These are phyloP conservation scores for Cinnamomum chago DNA, from an alignment of 164 flowering plant genomes.

Conservation along the genomic window DNA sequence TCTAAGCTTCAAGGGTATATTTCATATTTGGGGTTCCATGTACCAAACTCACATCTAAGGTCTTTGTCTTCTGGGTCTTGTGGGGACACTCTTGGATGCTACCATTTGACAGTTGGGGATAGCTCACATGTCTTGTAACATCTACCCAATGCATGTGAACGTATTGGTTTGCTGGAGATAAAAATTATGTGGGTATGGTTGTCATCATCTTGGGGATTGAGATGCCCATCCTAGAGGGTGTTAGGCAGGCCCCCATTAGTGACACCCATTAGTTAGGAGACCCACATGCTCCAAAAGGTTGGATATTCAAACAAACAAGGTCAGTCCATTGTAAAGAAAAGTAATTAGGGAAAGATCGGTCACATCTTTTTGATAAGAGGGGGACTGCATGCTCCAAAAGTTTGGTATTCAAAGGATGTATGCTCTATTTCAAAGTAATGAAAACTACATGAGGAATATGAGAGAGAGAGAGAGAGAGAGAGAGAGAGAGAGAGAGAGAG, in stretches of 20 bases:
- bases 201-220: conserved; percentile 10
- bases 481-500: conserved; percentile 13
- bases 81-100: background rate
- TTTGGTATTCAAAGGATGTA: background rate
- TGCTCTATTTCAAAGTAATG: background rate
- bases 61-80: conserved; percentile 1
- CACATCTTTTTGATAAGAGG: background rate
- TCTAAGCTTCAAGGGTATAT: conserved; percentile 2
- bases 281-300: background rate
- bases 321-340: background rate
- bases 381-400: background rate
- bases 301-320: background rate
- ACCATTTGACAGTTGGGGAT: conserved; percentile 2
- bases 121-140: conserved; percentile 10
- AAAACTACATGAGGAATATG: background rate
- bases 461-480: conserved; percentile 12
- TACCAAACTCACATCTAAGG: background rate
- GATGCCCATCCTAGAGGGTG: conserved; percentile 7
- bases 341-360: background rate
- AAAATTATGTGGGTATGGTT: background rate
- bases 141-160: conserved; percentile 8
- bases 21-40: conserved; percentile 3
- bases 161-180: background rate
- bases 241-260: background rate
- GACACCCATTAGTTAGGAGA: conserved; percentile 1